phyloP scores from a whole-genome alignment of 345 rosid species.

The Rubroshorea leprosula region DNA sequence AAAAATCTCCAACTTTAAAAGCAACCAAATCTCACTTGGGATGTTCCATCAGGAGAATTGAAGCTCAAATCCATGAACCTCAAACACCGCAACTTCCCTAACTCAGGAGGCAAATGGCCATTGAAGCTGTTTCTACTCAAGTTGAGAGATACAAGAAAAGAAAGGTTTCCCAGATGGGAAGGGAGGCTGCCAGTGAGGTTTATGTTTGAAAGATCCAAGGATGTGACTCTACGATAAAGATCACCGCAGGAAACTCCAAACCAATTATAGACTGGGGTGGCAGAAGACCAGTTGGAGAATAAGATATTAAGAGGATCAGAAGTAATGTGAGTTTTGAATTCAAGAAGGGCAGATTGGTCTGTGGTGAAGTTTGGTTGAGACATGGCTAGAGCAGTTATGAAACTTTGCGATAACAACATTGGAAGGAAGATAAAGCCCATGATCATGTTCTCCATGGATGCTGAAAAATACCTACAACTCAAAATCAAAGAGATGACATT shows the following conservation, averaged over 20 bases:
- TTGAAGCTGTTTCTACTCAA: too few relatives aligned
- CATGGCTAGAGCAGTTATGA: too few relatives aligned
- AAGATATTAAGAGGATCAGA: slow-evolving; percentile 1
- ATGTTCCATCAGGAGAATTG: not conserved
- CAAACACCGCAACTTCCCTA: slow-evolving; percentile 4
- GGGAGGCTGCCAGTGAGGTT: slow-evolving; percentile 15
- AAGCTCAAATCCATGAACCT: not conserved
- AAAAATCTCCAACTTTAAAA: not conserved
- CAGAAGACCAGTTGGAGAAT: slow-evolving; percentile 5
- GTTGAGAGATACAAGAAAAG: slow-evolving; percentile 1
- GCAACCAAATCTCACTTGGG: too few relatives aligned
- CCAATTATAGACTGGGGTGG: slow-evolving; percentile 24
- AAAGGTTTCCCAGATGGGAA: slow-evolving; percentile 23
- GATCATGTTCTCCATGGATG: too few relatives aligned
- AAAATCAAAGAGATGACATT: too few relatives aligned
- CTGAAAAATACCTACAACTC: too few relatives aligned
- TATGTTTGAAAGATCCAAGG: slow-evolving; percentile 13
- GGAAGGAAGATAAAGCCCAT: too few relatives aligned
- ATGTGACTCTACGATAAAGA: slow-evolving; percentile 8
- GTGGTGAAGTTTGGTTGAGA: slow-evolving; percentile 1
- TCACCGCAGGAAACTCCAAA: slow-evolving; percentile 17
- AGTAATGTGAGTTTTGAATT: slow-evolving; percentile 10
- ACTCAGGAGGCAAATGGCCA: too few relatives aligned
- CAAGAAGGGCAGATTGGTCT: slow-evolving; percentile 3
- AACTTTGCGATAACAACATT: too few relatives aligned